Evolutionary conservation across 345 rosid genomes (phyloP).

Genomic region (Isatis tinctoria): DNA sequence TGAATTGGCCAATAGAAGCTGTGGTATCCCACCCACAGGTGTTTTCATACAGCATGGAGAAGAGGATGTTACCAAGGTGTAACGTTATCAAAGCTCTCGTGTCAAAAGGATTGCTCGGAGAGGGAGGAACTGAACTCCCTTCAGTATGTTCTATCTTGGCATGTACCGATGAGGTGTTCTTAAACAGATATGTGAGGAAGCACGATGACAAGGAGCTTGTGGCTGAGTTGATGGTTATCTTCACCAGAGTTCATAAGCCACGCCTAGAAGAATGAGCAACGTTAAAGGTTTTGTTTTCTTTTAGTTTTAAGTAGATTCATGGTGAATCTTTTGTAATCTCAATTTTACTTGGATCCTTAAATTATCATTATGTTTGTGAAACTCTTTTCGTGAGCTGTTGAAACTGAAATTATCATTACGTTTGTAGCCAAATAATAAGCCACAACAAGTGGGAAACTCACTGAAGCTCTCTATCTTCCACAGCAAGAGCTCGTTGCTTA

Average conservation of each 20-base stretch:
- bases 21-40: not conserved
- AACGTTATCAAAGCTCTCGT: slow-evolving; percentile 18
- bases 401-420: not conserved
- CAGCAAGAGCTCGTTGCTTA: no score
- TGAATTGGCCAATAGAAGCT: not conserved
- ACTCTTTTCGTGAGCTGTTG: not conserved
- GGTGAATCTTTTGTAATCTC: not conserved
- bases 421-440: not conserved
- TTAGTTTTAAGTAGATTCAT: no score
- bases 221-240: not conserved
- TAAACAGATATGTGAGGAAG: not conserved
- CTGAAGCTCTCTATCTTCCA: no score
- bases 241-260: not conserved
- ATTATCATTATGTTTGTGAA: not conserved
- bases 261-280: no score
- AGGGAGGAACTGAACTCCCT: not conserved
- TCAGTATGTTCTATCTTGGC: not conserved
- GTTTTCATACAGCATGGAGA: slow-evolving; percentile 26
- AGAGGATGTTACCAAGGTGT: slow-evolving; percentile 35
- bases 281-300: no score
- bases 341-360: not conserved
- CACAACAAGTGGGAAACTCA: no score
- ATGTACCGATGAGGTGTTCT: not conserved
- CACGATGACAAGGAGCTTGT: not conserved
- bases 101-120: slow-evolving; percentile 13